Conservation (phyloP, 495 filamentous ascomycete genomes). For the Penicillium salamii region DNA sequence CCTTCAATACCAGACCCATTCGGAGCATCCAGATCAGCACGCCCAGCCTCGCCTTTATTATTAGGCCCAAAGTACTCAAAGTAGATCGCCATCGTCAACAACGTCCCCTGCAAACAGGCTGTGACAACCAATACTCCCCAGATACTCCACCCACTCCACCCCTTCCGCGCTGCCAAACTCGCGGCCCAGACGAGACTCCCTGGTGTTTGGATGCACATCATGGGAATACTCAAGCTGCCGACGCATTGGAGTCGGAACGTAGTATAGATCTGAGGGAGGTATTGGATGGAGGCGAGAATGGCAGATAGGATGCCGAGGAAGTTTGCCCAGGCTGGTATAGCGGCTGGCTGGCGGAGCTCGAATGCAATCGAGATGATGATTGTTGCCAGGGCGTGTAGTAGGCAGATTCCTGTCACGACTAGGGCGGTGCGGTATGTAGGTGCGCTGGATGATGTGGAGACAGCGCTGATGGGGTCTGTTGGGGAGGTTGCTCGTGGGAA, state of each 20-base stretch:
- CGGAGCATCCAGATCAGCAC: conserved; percentile 32
- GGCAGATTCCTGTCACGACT: conserved; percentile 62
- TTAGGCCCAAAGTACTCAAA: conserved; percentile 61
- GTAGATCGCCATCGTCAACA: conserved; percentile 75
- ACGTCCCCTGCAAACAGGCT: conserved; percentile 77
- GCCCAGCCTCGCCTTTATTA: conserved; percentile 28
- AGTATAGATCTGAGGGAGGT: conserved; percentile 90
- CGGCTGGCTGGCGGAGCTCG: conserved; percentile 50
- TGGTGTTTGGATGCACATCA: conserved; percentile 98
- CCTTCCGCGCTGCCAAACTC: conserved; percentile 78
- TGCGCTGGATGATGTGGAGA: conserved; percentile 24
- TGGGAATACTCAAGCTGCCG: conserved; percentile 87
- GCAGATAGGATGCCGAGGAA: conserved; percentile 75
- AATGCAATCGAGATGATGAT: conserved; percentile 65
- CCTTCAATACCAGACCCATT: conserved; percentile 27
- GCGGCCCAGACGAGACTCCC: conserved; percentile 85
- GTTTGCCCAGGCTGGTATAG: conserved; percentile 75
- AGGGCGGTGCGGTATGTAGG: conserved; percentile 76
- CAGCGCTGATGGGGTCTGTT: conserved; percentile 23
- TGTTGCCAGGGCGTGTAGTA: conserved; percentile 67
- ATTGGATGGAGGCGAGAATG: conserved; percentile 81
- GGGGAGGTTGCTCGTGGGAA: conserved; percentile 65
- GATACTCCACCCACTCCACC: conserved; percentile 84
- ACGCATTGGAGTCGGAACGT: conserved; percentile 81
- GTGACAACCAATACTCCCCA: conserved; percentile 90